phyloP scores from a whole-genome alignment of 768 basidiomycete genomes.

The Lactarius trivialis region DNA sequence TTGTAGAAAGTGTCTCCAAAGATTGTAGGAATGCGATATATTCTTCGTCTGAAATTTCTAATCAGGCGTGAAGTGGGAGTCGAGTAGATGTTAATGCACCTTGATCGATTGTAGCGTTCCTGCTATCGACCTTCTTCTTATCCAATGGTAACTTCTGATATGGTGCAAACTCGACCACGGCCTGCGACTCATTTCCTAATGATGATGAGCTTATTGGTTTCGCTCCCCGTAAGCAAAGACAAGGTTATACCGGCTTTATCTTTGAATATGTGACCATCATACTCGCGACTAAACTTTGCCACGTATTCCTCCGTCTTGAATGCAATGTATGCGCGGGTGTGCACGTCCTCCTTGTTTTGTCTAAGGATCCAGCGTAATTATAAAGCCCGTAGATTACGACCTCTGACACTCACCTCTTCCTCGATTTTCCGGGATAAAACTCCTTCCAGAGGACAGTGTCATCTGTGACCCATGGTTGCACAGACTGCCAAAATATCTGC shows the following conservation, averaged over 20 bases:
- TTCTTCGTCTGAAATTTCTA: constrained; percentile 56
- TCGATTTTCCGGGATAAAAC: constrained; percentile 61
- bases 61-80: background rate
- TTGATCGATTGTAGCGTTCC: constrained; percentile 85
- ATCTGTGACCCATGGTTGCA: constrained; percentile 74
- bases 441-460: constrained; percentile 63
- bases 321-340: constrained; percentile 86
- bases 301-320: constrained; percentile 75
- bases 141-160: constrained; percentile 76
- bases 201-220: background rate
- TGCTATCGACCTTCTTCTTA: constrained; percentile 72
- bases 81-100: constrained; percentile 40
- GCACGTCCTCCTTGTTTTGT: constrained; percentile 74
- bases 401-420: constrained; percentile 48
- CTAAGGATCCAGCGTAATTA: constrained; percentile 32
- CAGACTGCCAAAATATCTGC: constrained; percentile 89
- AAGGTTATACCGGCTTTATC: constrained; percentile 75
- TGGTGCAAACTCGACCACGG: constrained; percentile 90
- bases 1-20: constrained; percentile 46
- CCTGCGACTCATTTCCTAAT: constrained; percentile 79
- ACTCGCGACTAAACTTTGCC: constrained; percentile 69
- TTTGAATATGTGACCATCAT: constrained; percentile 86
- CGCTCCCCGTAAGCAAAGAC: background rate
- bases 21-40: constrained; percentile 76
- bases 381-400: background rate